phyloP scores from a whole-genome alignment of 1,284 basidiomycete genomes.

The Ceratobasidium sp. region DNA sequence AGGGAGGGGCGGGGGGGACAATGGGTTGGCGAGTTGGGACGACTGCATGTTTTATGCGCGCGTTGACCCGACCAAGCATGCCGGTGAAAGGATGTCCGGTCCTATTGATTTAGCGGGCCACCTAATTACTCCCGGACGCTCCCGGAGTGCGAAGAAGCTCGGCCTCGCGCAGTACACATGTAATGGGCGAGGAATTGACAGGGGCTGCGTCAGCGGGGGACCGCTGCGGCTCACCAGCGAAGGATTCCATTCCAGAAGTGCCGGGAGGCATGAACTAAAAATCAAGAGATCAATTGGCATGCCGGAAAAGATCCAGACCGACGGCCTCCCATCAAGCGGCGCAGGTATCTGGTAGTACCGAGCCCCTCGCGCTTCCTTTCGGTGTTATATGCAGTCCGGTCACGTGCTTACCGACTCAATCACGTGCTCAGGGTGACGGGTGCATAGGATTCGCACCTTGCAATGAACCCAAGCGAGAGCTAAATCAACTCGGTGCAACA shows the following conservation, averaged over 20 bases:
- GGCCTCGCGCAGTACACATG: constrained; percentile 14
- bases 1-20: constrained; percentile 2
- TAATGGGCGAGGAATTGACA: constrained; percentile 3
- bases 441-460: constrained; percentile 3
- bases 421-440: constrained; percentile 23
- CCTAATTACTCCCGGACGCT: not conserved
- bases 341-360: not conserved
- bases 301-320: constrained; percentile 24
- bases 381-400: constrained; percentile 19
- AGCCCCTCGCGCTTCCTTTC: constrained; percentile 20
- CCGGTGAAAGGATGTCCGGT: constrained; percentile 29
- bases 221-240: not conserved
- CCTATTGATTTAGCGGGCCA: not conserved
- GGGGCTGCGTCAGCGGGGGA: not conserved
- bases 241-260: constrained; percentile 20
- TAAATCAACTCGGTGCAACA: too few species aligned
- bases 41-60: constrained; percentile 4
- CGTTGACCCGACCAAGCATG: not conserved
- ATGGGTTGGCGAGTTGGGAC: not conserved
- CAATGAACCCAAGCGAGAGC: constrained; percentile 9
- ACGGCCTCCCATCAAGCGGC: not conserved
- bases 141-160: constrained; percentile 15
- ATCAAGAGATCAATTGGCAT: constrained; percentile 11
- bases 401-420: constrained; percentile 5
- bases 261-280: not conserved